These are phyloP conservation scores for Sporormia fimetaria DNA, from an alignment of 495 filamentous ascomycete species.

Conservation along the genomic window DNA sequence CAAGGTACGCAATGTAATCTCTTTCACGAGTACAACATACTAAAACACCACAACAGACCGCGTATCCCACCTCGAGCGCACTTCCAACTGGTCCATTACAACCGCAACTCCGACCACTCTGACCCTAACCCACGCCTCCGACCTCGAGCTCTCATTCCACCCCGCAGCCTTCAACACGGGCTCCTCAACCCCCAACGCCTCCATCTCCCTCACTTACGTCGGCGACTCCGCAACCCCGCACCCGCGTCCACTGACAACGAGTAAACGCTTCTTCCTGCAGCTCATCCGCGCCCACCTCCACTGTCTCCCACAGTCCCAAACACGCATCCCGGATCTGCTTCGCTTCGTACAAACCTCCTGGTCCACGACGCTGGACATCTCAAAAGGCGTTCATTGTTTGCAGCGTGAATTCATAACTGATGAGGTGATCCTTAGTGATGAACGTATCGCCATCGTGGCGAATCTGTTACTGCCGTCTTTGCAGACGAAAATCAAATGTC, in stretches of 20 bases:
- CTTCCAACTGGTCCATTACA: constrained; percentile 67
- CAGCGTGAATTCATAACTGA: constrained; percentile 44
- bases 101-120: constrained; percentile 47
- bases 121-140: constrained; percentile 65
- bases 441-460: constrained; percentile 42
- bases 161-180: constrained; percentile 43
- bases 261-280: constrained; percentile 62
- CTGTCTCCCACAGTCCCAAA: constrained; percentile 39
- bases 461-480: constrained; percentile 46
- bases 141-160: constrained; percentile 69
- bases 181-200: constrained; percentile 25
- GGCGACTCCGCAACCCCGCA: constrained; percentile 33
- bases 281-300: constrained; percentile 49
- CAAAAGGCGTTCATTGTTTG: constrained; percentile 44
- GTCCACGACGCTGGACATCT: constrained; percentile 43
- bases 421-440: constrained; percentile 43
- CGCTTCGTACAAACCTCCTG: constrained; percentile 45
- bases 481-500: constrained; percentile 49
- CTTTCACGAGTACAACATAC: background rate
- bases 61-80: constrained; percentile 54
- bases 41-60: constrained; percentile 39
- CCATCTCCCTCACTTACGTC: constrained; percentile 40
- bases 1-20: constrained; percentile 45
- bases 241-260: constrained; percentile 35
- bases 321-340: constrained; percentile 45